These are phyloP conservation scores for Cadophora sp. DNA, from an alignment of 2,329 filamentous ascomycete genomes.

Conservation along the genomic window DNA sequence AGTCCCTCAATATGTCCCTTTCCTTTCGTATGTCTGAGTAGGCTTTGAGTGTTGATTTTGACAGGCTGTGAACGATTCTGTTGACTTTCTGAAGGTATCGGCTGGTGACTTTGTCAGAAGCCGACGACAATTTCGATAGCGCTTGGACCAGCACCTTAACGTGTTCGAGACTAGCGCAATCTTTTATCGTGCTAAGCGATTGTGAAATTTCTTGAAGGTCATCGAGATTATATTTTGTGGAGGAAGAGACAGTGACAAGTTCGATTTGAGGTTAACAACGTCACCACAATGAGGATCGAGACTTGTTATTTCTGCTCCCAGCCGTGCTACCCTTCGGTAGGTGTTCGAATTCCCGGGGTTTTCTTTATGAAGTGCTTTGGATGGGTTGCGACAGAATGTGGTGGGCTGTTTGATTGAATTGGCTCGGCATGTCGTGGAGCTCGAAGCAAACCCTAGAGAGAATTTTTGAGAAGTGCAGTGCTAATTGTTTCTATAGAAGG, in stretches of 20 bases:
- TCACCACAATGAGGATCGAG: conserved; percentile 56
- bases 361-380: neutral
- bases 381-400: neutral
- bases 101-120: conserved; percentile 2
- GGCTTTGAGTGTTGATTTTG: neutral
- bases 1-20: neutral
- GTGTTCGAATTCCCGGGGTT: neutral
- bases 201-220: conserved; percentile 31
- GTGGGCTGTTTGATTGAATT: neutral
- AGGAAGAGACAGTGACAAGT: neutral
- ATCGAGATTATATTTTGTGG: conserved; percentile 20
- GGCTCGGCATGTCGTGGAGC: neutral
- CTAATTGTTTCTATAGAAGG: conserved; percentile 49
- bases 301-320: conserved; percentile 76
- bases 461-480: neutral
- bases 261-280: conserved; percentile 18
- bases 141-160: conserved; percentile 18
- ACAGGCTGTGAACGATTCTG: neutral
- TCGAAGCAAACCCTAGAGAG: neutral
- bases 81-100: neutral
- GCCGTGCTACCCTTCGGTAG: conserved; percentile 65
- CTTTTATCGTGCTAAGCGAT: conserved; percentile 29
- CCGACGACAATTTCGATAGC: conserved; percentile 21
- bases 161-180: conserved; percentile 26
- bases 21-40: neutral